These are phyloP conservation scores for Polychaeton citri DNA, from an alignment of 2,329 filamentous ascomycete genomes.

Conservation along the genomic window DNA sequence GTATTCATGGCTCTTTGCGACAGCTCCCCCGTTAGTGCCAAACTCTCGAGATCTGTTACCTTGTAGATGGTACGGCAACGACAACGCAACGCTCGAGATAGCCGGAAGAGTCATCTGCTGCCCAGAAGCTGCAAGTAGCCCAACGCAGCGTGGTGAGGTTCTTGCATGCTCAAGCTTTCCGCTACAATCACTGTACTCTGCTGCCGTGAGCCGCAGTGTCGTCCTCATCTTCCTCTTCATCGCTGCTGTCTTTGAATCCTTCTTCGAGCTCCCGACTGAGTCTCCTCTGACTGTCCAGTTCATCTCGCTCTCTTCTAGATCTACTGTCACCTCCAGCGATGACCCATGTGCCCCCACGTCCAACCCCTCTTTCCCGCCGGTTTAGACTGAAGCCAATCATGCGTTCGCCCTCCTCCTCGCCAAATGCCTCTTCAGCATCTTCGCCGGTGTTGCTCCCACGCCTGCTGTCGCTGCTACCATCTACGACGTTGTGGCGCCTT, in stretches of 20 bases:
- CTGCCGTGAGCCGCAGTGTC: too few species aligned
- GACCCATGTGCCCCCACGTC: constrained; percentile 11
- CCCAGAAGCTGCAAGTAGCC: too few species aligned
- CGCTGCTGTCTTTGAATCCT: constrained; percentile 61
- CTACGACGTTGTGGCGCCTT: constrained; percentile 15
- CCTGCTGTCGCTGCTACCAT: constrained; percentile 14
- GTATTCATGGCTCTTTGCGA: too few species aligned
- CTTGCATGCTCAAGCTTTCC: too few species aligned
- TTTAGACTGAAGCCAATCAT: constrained; percentile 30
- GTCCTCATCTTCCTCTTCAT: constrained; percentile 37
- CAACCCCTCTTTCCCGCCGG: constrained; percentile 26
- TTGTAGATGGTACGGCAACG: too few species aligned
- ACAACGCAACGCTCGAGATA: too few species aligned
- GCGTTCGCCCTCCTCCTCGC: constrained; percentile 32
- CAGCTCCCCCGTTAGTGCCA: too few species aligned
- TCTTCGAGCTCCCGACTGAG: constrained; percentile 69
- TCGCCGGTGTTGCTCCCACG: constrained; percentile 7
- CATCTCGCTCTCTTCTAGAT: constrained; percentile 23
- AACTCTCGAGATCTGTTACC: too few species aligned
- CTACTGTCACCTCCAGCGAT: constrained; percentile 7
- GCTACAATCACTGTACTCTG: too few species aligned
- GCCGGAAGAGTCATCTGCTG: too few species aligned
- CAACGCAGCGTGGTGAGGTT: too few species aligned
- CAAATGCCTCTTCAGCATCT: constrained; percentile 22
- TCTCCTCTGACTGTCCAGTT: constrained; percentile 41